Evolutionary conservation across 2,329 filamentous ascomycete species (phyloP), one percentile per base, ranked within the genome.

Genomic region (Helotiales sp.): DNA sequence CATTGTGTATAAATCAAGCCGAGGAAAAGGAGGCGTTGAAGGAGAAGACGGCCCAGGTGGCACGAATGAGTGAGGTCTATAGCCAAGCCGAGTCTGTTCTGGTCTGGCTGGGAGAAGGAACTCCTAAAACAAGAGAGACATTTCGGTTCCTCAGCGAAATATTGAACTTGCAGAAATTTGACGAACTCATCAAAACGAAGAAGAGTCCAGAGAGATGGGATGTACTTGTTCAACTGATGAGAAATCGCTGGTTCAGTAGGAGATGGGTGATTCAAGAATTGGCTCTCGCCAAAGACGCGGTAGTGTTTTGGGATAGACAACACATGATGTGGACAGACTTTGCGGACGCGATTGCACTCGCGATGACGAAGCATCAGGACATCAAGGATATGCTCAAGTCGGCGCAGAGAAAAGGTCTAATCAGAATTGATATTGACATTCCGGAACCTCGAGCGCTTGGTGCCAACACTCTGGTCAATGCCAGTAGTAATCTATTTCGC

Each of bases 221-320:
- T 46, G 46, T 0, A 75, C 7, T 36, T 30, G 30, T 57, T 10
- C 5, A 36, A 5, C 15, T 55, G 24, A 55, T 55, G 52, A 33
- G 29, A 13, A 48, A 48, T 30, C n/a, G 55, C 1, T 77, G 74
- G 74, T 75, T 77, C 42, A 70, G 64, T 15, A 66, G 73, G 3
- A 64, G 72, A 0, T 76, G 75, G 75, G 68, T 76, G 0, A 68
- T 77, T 1, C 74, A 77, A 54, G 75, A 77, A 52, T 70, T 77
- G n/a, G 70, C 72, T 0, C 61, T 77, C 1, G 72, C 74, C 0
- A 60, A 58, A 22, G 58, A 62, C 2, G 73, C 72, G 2, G 63
- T 57, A 1, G 63, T 78, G 1, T 67, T 70, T 22, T 76, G 73
- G 54, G 76, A 75, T 2, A 31, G 56, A 1, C 56, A 72, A 9